Conservation (phyloP, 208 protist species). For the Endotrypanum monterogeii region DNA sequence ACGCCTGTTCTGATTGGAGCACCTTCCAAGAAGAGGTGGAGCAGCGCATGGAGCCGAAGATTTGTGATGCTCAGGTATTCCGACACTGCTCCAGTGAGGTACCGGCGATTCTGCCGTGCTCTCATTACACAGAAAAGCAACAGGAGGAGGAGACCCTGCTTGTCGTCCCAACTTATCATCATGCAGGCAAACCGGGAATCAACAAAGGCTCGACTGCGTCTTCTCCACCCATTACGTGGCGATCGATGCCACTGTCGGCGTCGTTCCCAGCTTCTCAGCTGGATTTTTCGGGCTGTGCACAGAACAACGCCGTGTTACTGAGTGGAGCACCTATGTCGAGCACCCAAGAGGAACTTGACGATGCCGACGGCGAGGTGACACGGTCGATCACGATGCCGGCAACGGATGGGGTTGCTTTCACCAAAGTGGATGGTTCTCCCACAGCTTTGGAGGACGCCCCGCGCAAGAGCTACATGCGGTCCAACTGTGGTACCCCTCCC, state of each 20-base stretch:
- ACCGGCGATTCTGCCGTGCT: not conserved
- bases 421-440: not conserved
- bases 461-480: slow-evolving; percentile 46
- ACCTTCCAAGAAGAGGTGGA: slow-evolving; percentile 4
- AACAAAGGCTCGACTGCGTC: not conserved
- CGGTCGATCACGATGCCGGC: not conserved
- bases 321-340: not conserved
- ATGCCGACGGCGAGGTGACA: not conserved
- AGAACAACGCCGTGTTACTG: slow-evolving; percentile 7
- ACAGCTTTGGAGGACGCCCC: slow-evolving; percentile 40
- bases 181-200: not conserved
- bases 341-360: slow-evolving; percentile 4
- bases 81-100: slow-evolving; percentile 8
- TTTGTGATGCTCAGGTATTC: slow-evolving; percentile 12
- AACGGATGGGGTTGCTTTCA: not conserved
- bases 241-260: not conserved
- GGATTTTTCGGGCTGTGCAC: not conserved
- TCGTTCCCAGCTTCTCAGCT: slow-evolving; percentile 2
- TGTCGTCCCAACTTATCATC: not conserved
- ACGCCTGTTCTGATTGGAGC: slow-evolving; percentile 2
- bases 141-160: slow-evolving; percentile 3
- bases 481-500: slow-evolving; percentile 10
- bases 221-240: slow-evolving; percentile 1
- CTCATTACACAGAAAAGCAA: not conserved
- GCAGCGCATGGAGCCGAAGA: not conserved